A percentile compares a stretch with the other conserved stretches of the same genome.
Evolutionary conservation across 768 basidiomycete species (phyloP).

Genomic region (Porphyrellus cyaneotinctus): DNA sequence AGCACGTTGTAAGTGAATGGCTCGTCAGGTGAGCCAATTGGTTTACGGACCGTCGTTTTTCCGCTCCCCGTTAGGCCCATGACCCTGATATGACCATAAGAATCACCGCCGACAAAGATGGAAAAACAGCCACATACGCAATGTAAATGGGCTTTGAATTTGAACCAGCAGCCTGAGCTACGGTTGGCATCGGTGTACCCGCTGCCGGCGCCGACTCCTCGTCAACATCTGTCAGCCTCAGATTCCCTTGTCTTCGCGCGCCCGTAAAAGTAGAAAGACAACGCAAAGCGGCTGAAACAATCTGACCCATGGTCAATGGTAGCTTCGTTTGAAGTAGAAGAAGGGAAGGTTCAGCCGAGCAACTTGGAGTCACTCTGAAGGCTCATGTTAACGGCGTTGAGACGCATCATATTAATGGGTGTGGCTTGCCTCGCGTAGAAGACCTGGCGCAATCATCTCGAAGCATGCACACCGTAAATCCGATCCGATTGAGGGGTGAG

Average conservation of each 20-base stretch:
- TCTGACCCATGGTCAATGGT: constrained; percentile 21
- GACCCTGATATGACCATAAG: constrained; percentile 19
- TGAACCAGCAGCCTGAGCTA: neutral
- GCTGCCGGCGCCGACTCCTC: constrained; percentile 12
- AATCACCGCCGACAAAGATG: neutral
- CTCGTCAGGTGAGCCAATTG: neutral
- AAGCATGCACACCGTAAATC: constrained; percentile 4
- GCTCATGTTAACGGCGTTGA: constrained; percentile 10
- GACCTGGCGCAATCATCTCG: neutral
- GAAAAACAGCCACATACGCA: constrained; percentile 20
- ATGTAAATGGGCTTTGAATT: constrained; percentile 25
- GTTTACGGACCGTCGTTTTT: constrained; percentile 27
- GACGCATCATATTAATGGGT: neutral
- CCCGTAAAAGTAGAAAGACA: constrained; percentile 3
- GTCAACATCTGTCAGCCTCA: constrained; percentile 18
- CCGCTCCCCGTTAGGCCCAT: constrained; percentile 32
- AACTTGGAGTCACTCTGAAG: neutral
- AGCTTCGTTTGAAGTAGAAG: constrained; percentile 9
- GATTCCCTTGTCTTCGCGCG: constrained; percentile 1
- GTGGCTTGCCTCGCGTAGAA: neutral
- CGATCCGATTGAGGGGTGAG: neutral
- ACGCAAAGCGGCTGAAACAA: constrained; percentile 1
- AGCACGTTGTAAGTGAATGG: neutral
- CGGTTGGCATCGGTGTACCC: neutral
- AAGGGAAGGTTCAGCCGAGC: neutral